These are phyloP conservation scores for Pleomassaria siparia DNA, from an alignment of 2,329 filamentous ascomycete species.

Conservation along the genomic window DNA sequence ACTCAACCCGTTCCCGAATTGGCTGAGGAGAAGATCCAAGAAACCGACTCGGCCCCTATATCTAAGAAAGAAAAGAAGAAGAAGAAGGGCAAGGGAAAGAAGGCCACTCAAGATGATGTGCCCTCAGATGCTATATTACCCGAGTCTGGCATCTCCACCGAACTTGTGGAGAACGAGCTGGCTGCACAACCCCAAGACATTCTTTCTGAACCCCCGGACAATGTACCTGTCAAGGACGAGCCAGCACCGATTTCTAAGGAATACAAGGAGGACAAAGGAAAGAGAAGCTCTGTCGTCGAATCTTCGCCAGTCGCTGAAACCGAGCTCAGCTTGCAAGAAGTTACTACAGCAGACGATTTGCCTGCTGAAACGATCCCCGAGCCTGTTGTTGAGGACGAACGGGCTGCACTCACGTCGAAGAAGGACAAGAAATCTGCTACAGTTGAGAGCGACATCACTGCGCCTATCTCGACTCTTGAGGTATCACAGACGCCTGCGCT, in stretches of 20 bases:
- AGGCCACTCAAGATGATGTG: neutral
- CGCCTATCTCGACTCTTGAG: slow-evolving; percentile 3
- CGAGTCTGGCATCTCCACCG: neutral
- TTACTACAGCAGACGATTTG: neutral
- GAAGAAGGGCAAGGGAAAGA: neutral
- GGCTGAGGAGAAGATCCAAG: neutral
- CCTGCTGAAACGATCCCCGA: slow-evolving; percentile 3
- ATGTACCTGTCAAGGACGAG: slow-evolving; percentile 4
- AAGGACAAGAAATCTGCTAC: slow-evolving; percentile 8
- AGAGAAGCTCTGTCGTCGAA: slow-evolving; percentile 14
- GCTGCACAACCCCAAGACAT: neutral
- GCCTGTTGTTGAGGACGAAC: slow-evolving; percentile 4
- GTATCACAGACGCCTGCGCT: neutral
- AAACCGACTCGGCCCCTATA: neutral
- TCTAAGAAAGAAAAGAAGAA: slow-evolving; percentile 3
- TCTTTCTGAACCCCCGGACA: neutral
- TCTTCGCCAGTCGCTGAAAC: slow-evolving; percentile 7
- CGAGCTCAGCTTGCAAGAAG: neutral
- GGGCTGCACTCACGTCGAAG: slow-evolving; percentile 10
- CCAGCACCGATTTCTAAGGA: slow-evolving; percentile 18
- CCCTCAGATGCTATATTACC: neutral
- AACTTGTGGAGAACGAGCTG: neutral
- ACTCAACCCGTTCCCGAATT: neutral
- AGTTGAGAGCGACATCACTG: neutral
- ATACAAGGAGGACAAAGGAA: slow-evolving; percentile 27